phyloP scores from a whole-genome alignment of 805 yeast genomes.

The Metahyphopichia silvanorum region DNA sequence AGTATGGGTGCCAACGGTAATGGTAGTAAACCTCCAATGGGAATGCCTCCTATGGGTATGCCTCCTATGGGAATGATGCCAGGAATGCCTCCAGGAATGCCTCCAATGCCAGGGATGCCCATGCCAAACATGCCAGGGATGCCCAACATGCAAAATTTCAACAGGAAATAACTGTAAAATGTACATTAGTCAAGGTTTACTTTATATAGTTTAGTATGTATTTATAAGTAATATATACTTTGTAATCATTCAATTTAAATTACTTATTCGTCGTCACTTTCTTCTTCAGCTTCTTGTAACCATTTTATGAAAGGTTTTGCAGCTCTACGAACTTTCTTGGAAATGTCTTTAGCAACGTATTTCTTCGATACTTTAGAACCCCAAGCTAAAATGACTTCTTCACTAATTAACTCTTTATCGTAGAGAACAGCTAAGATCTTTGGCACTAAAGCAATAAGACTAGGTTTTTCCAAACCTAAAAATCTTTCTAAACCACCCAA shows the following conservation, averaged over 20 bases:
- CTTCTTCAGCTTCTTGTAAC: conserved; percentile 78
- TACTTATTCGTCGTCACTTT: conserved; percentile 58
- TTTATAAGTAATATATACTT: neutral
- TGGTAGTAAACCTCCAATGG: conserved; percentile 19
- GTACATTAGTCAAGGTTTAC: too few relatives aligned
- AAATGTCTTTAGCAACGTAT: conserved; percentile 85
- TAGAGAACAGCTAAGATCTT: conserved; percentile 79
- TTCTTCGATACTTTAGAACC: conserved; percentile 91
- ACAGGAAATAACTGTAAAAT: conserved; percentile 1
- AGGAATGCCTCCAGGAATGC: conserved; percentile 18
- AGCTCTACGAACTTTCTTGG: conserved; percentile 92
- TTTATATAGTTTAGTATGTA: too few relatives aligned
- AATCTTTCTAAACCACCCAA: conserved; percentile 96
- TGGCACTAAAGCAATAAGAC: conserved; percentile 67
- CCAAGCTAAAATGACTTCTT: conserved; percentile 78
- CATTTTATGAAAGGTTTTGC: conserved; percentile 95
- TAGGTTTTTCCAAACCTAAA: conserved; percentile 75
- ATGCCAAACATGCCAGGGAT: conserved; percentile 19
- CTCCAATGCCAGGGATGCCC: conserved; percentile 12
- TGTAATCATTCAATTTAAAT: conserved; percentile 1
- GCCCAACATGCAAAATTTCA: conserved; percentile 22
- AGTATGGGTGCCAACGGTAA: conserved; percentile 8
- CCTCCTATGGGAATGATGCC: conserved; percentile 14
- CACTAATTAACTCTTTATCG: conserved; percentile 79
- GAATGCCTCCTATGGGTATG: conserved; percentile 17